Evolutionary conservation across 2,329 filamentous ascomycete species (phyloP).

Genomic region (Fusarium graminum): DNA sequence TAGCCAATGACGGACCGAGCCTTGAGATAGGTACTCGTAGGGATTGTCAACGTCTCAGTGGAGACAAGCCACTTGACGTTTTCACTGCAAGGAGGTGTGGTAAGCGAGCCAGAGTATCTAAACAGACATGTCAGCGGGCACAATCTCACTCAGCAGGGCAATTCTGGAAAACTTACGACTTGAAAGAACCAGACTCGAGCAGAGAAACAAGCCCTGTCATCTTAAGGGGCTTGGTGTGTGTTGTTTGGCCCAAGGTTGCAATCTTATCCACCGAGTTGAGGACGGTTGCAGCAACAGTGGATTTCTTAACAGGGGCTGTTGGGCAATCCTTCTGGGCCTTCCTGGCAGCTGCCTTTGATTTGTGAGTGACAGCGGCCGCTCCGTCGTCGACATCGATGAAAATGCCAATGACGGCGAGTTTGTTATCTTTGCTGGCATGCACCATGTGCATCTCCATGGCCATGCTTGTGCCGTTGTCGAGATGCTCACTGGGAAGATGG

Average conservation of each 20-base stretch:
- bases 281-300: slow-evolving; percentile 54
- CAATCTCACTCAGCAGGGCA: fast-evolving
- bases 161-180: slow-evolving; percentile 42
- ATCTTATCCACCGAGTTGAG: slow-evolving; percentile 52
- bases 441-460: slow-evolving; percentile 53
- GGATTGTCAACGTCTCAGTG: slow-evolving; percentile 61
- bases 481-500: slow-evolving; percentile 71
- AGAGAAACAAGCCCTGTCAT: slow-evolving; percentile 56
- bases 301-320: slow-evolving; percentile 15
- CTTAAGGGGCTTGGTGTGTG: slow-evolving; percentile 56
- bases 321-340: slow-evolving; percentile 1
- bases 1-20: slow-evolving; percentile 68
- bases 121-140: slow-evolving; percentile 16
- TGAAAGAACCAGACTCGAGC: slow-evolving; percentile 49
- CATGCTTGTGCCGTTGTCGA: slow-evolving; percentile 56
- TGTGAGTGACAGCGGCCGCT: not conserved
- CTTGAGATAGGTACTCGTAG: slow-evolving; percentile 62
- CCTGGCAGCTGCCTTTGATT: slow-evolving; percentile 3
- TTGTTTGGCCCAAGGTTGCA: slow-evolving; percentile 56
- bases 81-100: slow-evolving; percentile 72
- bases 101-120: slow-evolving; percentile 69
- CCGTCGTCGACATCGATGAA: slow-evolving; percentile 46
- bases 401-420: slow-evolving; percentile 50
- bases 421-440: slow-evolving; percentile 34
- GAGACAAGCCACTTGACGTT: slow-evolving; percentile 67